Evolutionary conservation across 805 yeast genomes (phyloP).

Genomic region (Myxozyma vanderwaltii): DNA sequence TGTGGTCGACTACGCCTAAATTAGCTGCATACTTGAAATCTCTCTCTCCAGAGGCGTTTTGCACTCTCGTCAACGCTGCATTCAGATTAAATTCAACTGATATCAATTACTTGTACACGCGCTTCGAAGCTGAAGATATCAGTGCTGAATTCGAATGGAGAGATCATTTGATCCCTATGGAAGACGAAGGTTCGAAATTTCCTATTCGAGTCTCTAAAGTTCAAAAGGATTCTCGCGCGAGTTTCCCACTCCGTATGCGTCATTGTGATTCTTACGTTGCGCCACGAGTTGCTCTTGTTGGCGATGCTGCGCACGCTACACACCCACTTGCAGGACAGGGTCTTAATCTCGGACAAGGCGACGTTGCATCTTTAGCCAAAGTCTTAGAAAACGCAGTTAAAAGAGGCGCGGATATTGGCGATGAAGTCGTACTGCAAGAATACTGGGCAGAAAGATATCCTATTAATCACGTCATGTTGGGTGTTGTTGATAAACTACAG

Average conservation of each 20-base stretch:
- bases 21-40: conserved; percentile 63
- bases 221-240: conserved; percentile 68
- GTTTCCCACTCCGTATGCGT: conserved; percentile 83
- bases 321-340: conserved; percentile 99
- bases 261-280: conserved; percentile 89
- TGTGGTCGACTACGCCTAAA: conserved; percentile 87
- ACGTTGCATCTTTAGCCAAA: conserved; percentile 68
- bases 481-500: conserved; percentile 89
- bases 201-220: conserved; percentile 70
- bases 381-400: conserved; percentile 70
- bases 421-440: conserved; percentile 76
- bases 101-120: conserved; percentile 58
- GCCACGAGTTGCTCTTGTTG: conserved; percentile 87
- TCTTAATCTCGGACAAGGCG: conserved; percentile 95
- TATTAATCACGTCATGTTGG: conserved; percentile 74
- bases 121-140: conserved; percentile 48
- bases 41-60: conserved; percentile 63
- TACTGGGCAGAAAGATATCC: conserved; percentile 85
- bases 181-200: conserved; percentile 56
- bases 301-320: conserved; percentile 97
- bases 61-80: conserved; percentile 79
- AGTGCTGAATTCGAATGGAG: conserved; percentile 77
- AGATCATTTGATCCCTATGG: conserved; percentile 48
- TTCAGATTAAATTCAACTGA: conserved; percentile 78
- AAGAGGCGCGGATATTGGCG: conserved; percentile 88